Evolutionary conservation across 495 filamentous ascomycete species (phyloP).

Genomic region (Penicillium coffeae): DNA sequence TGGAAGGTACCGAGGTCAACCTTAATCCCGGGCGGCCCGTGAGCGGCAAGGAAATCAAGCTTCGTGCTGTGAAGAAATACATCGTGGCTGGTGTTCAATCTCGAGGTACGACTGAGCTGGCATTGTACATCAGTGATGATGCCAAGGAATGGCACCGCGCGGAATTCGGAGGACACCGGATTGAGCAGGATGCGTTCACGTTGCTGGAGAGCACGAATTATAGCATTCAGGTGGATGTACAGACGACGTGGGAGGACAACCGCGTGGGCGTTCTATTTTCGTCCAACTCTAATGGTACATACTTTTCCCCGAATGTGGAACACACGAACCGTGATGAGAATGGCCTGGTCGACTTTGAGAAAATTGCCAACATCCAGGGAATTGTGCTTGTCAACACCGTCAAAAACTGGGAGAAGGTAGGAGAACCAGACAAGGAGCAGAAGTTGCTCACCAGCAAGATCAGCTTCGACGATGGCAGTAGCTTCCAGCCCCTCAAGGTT

Average conservation of each 20-base stretch:
- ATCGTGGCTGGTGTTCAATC: conserved; percentile 78
- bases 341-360: conserved; percentile 88
- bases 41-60: conserved; percentile 71
- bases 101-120: conserved; percentile 78
- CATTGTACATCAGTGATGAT: conserved; percentile 79
- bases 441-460: conserved; percentile 75
- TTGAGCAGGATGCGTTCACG: conserved; percentile 87
- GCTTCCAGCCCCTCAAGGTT: conserved; percentile 62
- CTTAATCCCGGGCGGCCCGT: conserved; percentile 69
- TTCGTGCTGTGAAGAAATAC: conserved; percentile 69
- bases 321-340: conserved; percentile 75
- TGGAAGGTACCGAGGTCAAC: conserved; percentile 60
- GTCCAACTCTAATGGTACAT: conserved; percentile 94
- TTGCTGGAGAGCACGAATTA: conserved; percentile 93
- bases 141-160: conserved; percentile 85
- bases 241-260: conserved; percentile 56
- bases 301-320: conserved; percentile 84
- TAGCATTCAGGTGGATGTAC: conserved; percentile 93
- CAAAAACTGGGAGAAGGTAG: conserved; percentile 76
- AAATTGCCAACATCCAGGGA: conserved; percentile 82
- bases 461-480: conserved; percentile 90
- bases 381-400: conserved; percentile 88
- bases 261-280: conserved; percentile 85
- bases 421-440: conserved; percentile 40
- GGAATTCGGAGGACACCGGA: conserved; percentile 73